A percentile compares a stretch with the other conserved stretches of the same genome.
These are phyloP conservation scores for Cryphonectria radicalis DNA, from an alignment of 2,329 filamentous ascomycete genomes.

Conservation along the genomic window DNA sequence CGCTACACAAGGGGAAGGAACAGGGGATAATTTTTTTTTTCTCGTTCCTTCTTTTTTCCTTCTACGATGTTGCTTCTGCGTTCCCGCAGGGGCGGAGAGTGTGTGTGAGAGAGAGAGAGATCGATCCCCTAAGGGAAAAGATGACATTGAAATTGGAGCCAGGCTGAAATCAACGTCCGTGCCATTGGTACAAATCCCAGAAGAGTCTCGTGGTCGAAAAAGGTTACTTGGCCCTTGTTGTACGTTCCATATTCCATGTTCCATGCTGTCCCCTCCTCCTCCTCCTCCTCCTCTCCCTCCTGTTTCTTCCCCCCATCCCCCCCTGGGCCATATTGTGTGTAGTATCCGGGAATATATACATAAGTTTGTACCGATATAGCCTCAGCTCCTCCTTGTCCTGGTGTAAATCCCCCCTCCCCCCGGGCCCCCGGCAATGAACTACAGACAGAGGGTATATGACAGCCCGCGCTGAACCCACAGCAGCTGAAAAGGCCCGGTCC, in stretches of 20 bases:
- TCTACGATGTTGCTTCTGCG: slow-evolving; percentile 4
- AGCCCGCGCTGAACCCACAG: background rate
- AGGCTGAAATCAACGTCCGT: background rate
- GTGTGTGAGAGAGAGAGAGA: background rate
- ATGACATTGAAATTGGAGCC: slow-evolving; percentile 12
- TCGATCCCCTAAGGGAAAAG: background rate
- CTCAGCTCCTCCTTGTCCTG: slow-evolving; percentile 6
- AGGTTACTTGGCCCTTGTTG: background rate
- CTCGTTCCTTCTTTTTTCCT: background rate
- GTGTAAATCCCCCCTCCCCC: no score
- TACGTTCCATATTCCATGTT: slow-evolving; percentile 7
- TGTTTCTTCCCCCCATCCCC: background rate
- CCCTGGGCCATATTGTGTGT: background rate
- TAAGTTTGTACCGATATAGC: background rate
- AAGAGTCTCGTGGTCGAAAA: slow-evolving; percentile 8
- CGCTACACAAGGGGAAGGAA: slow-evolving; percentile 1
- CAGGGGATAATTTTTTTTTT: background rate
- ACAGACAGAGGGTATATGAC: background rate
- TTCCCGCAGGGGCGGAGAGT: background rate
- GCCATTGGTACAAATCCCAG: slow-evolving; percentile 11
- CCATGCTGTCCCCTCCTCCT: background rate
- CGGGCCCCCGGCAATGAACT: background rate
- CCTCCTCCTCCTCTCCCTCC: background rate
- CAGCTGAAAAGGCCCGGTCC: background rate
- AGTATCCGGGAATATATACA: slow-evolving; percentile 2